phyloP scores from a whole-genome alignment of 2,329 filamentous ascomycete species.

The Scleromitrula shiraiana region DNA sequence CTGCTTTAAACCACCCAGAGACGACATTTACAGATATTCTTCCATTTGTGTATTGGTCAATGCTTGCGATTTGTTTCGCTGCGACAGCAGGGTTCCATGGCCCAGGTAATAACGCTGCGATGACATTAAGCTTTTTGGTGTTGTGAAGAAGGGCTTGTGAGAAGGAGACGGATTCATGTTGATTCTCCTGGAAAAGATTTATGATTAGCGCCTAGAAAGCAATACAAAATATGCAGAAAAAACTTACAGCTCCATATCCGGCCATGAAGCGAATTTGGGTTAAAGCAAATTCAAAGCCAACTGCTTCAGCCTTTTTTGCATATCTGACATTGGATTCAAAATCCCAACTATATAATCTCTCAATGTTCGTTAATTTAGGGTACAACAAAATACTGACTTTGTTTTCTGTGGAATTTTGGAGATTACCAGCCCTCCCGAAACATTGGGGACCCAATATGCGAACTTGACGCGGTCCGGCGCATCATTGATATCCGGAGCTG shows the following conservation, averaged over 20 bases:
- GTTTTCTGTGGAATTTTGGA: constrained; percentile 44
- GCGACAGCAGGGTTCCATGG: constrained; percentile 44
- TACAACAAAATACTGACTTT: constrained; percentile 5
- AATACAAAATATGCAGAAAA: not conserved
- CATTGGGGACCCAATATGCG: constrained; percentile 47
- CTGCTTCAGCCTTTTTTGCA: constrained; percentile 39
- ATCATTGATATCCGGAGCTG: constrained; percentile 34
- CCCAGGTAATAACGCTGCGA: constrained; percentile 42
- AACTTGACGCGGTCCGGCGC: constrained; percentile 38
- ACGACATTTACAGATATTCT: constrained; percentile 45
- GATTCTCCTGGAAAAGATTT: constrained; percentile 28
- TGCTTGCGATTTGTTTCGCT: constrained; percentile 45
- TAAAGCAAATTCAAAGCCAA: constrained; percentile 44
- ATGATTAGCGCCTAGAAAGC: not conserved
- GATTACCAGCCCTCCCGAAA: constrained; percentile 44
- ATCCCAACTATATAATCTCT: constrained; percentile 33
- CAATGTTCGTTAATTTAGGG: not conserved
- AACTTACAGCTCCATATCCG: constrained; percentile 36
- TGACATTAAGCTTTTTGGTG: constrained; percentile 42
- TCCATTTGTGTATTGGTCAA: constrained; percentile 44
- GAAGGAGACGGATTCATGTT: constrained; percentile 46
- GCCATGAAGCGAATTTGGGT: constrained; percentile 47
- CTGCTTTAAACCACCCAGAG: constrained; percentile 45
- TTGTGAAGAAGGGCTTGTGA: constrained; percentile 40
- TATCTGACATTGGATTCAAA: constrained; percentile 41